Conservation (phyloP, 208 protist species). For the Blastocrithidia nonstop region DNA sequence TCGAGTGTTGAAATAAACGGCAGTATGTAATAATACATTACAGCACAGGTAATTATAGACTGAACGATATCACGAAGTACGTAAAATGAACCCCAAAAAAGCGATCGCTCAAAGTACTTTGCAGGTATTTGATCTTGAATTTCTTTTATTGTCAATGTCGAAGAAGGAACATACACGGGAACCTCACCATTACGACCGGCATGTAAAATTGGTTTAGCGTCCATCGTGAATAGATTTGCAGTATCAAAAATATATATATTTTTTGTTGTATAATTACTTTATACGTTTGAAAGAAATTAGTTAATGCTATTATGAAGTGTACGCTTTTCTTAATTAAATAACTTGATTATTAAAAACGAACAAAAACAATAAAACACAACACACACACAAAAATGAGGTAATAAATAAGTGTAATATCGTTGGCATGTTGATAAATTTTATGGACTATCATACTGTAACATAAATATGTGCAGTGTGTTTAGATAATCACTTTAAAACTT, state of each 20-base stretch:
- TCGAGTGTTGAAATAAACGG: conserved; percentile 16
- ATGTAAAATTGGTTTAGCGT: conserved; percentile 43
- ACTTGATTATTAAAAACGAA: too few species aligned
- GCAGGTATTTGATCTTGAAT: conserved; percentile 62
- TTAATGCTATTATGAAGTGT: too few species aligned
- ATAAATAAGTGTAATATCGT: too few species aligned
- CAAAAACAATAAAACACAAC: too few species aligned
- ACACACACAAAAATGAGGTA: too few species aligned
- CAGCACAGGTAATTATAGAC: conserved; percentile 17
- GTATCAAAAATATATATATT: background rate
- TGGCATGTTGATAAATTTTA: too few species aligned
- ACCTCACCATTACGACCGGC: conserved; percentile 41
- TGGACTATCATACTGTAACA: too few species aligned
- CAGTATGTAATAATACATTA: conserved; percentile 38
- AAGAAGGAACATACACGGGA: conserved; percentile 42
- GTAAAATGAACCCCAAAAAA: conserved; percentile 24
- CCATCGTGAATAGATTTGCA: too few species aligned
- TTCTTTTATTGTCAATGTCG: conserved; percentile 43
- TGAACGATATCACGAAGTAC: conserved; percentile 48
- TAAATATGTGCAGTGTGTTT: too few species aligned
- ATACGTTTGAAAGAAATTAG: too few species aligned
- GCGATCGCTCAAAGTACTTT: conserved; percentile 56
- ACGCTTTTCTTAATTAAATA: too few species aligned
- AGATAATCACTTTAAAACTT: too few species aligned
- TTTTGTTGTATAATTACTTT: background rate